Base-by-base conservation (phyloP, 352 stramenopile genomes). In the Globisporangium heterothallicum region DNA sequence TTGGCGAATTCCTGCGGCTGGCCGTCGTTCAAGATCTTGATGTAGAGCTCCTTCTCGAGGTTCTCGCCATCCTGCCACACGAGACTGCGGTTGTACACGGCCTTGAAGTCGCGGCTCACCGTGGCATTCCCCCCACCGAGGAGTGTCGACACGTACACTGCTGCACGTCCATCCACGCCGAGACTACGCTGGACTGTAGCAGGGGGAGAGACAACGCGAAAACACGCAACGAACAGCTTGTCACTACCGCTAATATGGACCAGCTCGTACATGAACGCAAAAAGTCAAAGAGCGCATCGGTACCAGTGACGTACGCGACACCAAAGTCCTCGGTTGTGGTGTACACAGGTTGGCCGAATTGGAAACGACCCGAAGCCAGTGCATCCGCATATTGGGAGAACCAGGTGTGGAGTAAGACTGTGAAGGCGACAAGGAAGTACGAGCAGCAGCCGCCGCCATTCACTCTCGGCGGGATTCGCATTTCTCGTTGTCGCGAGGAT, bases 51-150 rank as follows among this genome's bases (percentile, higher is more conserved):
- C 49, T 81, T 82, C 54, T 90, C 78, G 7, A 72, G 58, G 49
- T 83, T 71, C 35, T 88, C 76, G 19, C 78, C 72, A 51, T 90
- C 76, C 34, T 90, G 73, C 78, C 78, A 90, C 26, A 86, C 64
- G n/a, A 90, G 54, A 61, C 78, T 90, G 18, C 72, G 50, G 53
- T 90, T 90, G 55, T 72, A 85, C 6, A 86, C 44, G 3, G 70
- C 56, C 32, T 68, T 70, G 43, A 78, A 88, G 55, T 90, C 74
- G 9, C 63, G 56, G 0, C 70, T 72, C 18, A 72, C 54, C n/a
- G 86, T 58, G 7, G 76, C 76, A 22, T 70, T 81, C 9, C 72
- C 74, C 2, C 59, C 56, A 2, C 55, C 58, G 25, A 71, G 63
- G 25, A 73, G 58, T 13, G 72, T 77, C 1, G 78, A 86, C 8